These are phyloP conservation scores for Aureobasidium sp. DNA, from an alignment of 2,329 filamentous ascomycete genomes.

Conservation along the genomic window DNA sequence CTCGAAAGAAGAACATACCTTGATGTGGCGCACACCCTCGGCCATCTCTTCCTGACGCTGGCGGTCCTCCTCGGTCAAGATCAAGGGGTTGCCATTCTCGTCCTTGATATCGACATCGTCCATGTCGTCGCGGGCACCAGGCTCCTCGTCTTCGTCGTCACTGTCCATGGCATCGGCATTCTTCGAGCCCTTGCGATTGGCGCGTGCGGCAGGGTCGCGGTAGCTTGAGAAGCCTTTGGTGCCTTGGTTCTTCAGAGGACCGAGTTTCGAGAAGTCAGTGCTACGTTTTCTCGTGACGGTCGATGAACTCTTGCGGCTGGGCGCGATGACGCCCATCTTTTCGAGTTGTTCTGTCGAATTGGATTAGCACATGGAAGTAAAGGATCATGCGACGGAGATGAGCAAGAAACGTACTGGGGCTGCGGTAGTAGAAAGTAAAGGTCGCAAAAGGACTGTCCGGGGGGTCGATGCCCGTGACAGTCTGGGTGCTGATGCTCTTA, in stretches of 20 bases:
- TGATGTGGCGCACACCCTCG: slow-evolving; percentile 73
- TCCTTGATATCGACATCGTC: slow-evolving; percentile 49
- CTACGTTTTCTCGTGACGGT: slow-evolving; percentile 59
- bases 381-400: not conserved
- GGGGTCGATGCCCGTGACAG: slow-evolving; percentile 94
- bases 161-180: slow-evolving; percentile 59
- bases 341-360: slow-evolving; percentile 67
- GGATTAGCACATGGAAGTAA: not conserved
- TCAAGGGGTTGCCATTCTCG: slow-evolving; percentile 47
- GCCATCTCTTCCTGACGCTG: slow-evolving; percentile 65
- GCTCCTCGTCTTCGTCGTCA: slow-evolving; percentile 55
- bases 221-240: slow-evolving; percentile 87
- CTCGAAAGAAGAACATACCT: slow-evolving; percentile 40
- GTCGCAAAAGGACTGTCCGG: slow-evolving; percentile 93
- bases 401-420: slow-evolving; percentile 62
- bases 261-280: slow-evolving; percentile 75
- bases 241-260: slow-evolving; percentile 69
- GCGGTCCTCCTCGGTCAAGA: slow-evolving; percentile 60
- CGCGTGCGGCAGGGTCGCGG: slow-evolving; percentile 44
- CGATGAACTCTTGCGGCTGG: slow-evolving; percentile 47
- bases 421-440: slow-evolving; percentile 96
- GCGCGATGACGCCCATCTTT: slow-evolving; percentile 83
- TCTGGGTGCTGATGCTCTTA: slow-evolving; percentile 96
- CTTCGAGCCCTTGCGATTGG: slow-evolving; percentile 41
- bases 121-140: slow-evolving; percentile 60